Conservation (phyloP, 2,329 filamentous ascomycete genomes). For the Akanthomyces muscarius region DNA sequence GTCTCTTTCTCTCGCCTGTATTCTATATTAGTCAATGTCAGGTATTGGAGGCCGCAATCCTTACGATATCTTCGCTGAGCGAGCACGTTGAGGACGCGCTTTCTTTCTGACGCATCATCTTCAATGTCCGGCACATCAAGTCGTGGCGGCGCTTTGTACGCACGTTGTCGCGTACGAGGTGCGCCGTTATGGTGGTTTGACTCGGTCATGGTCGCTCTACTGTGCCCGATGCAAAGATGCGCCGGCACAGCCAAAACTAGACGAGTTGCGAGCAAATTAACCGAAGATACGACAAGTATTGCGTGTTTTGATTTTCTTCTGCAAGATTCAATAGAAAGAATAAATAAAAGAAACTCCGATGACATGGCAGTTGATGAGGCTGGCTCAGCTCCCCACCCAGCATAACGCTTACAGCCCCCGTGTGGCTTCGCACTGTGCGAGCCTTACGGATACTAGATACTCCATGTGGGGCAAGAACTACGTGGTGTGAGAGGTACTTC, state of each 20-base stretch:
- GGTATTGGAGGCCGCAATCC: neutral
- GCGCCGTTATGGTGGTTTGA: constrained; percentile 13
- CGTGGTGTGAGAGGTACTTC: neutral
- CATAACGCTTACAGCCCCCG: constrained; percentile 28
- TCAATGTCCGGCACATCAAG: constrained; percentile 46
- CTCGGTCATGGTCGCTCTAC: constrained; percentile 1
- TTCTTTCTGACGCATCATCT: constrained; percentile 49
- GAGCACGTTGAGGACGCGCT: constrained; percentile 50
- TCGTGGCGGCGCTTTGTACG: constrained; percentile 36
- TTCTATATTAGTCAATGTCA: neutral
- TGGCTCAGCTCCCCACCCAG: constrained; percentile 21
- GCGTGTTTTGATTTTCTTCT: neutral
- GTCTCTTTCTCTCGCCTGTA: constrained; percentile 32
- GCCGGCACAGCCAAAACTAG: too few relatives aligned
- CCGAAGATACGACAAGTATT: neutral
- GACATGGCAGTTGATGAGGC: neutral
- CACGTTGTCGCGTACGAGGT: constrained; percentile 37
- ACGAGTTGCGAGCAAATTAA: neutral
- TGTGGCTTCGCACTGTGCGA: constrained; percentile 3
- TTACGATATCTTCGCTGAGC: constrained; percentile 52
- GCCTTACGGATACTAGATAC: constrained; percentile 28
- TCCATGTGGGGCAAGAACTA: neutral
- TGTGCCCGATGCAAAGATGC: neutral
- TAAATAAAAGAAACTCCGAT: neutral
- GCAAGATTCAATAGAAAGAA: neutral